Percentiles rank a stretch among this genome's conserved stretches.
These are phyloP conservation scores for Pichia sp. DNA, from an alignment of 1,139 yeast genomes.

Conservation along the genomic window DNA sequence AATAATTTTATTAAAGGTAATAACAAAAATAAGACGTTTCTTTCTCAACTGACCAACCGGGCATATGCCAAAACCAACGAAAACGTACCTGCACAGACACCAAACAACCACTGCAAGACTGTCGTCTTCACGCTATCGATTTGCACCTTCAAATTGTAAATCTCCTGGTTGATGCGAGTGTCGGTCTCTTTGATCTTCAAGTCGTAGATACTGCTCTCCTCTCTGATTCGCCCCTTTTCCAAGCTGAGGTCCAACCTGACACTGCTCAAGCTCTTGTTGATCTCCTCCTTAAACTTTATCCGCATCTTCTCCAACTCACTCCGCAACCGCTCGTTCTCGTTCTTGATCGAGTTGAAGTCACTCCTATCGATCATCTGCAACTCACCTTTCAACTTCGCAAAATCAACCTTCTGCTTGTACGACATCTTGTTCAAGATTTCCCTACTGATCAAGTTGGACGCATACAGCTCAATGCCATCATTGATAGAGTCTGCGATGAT, in stretches of 20 bases:
- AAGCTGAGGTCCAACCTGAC: conserved; percentile 85
- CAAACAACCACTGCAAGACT: conserved; percentile 96
- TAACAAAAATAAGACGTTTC: background rate
- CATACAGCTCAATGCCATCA: conserved; percentile 74
- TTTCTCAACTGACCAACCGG: conserved; percentile 59
- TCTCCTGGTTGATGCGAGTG: conserved; percentile 91
- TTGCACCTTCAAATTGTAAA: conserved; percentile 90
- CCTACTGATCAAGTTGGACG: conserved; percentile 72
- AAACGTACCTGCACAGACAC: conserved; percentile 97
- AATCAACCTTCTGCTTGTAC: conserved; percentile 94
- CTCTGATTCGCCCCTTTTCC: conserved; percentile 93
- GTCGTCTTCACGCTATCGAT: conserved; percentile 93
- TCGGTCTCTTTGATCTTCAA: conserved; percentile 91
- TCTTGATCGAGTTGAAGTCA: conserved; percentile 75
- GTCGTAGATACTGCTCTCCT: conserved; percentile 88
- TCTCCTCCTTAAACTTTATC: conserved; percentile 83
- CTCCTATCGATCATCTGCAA: conserved; percentile 82
- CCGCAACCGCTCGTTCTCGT: conserved; percentile 81
- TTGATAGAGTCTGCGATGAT: conserved; percentile 74
- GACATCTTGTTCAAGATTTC: conserved; percentile 80
- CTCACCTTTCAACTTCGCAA: conserved; percentile 90
- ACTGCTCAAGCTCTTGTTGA: conserved; percentile 84
- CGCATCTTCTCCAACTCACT: conserved; percentile 84
- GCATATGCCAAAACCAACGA: conserved; percentile 90
- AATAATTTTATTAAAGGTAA: background rate